Evolutionary conservation across 2,329 filamentous ascomycete species (phyloP).

Genomic region (Elsinoe necatrix): DNA sequence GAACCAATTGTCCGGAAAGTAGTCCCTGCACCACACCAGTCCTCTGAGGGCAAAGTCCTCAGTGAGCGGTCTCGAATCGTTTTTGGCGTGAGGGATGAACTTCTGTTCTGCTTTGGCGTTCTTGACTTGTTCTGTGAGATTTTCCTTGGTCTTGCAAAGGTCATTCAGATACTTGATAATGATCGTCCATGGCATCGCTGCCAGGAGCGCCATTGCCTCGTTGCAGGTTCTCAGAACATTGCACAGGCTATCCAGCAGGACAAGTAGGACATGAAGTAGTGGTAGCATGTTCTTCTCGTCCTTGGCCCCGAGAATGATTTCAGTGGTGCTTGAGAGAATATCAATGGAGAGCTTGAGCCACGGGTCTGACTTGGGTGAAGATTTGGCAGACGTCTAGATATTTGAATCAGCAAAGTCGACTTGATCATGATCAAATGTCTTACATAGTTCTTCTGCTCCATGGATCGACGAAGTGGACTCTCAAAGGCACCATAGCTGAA

Average conservation of each 20-base stretch:
- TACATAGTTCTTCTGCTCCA: constrained; percentile 21
- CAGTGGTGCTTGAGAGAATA: constrained; percentile 35
- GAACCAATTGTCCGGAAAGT: constrained; percentile 55
- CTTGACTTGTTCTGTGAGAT: constrained; percentile 31
- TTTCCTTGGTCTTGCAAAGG: constrained; percentile 33
- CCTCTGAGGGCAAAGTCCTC: constrained; percentile 63
- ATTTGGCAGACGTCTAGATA: not conserved
- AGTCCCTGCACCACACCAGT: constrained; percentile 50
- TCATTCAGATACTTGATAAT: constrained; percentile 47
- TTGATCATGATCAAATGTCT: not conserved
- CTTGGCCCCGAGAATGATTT: constrained; percentile 30
- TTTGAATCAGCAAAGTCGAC: not conserved
- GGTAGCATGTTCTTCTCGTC: constrained; percentile 43
- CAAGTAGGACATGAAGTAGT: constrained; percentile 54
- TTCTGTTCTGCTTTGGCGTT: constrained; percentile 27
- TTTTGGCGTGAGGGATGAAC: constrained; percentile 37
- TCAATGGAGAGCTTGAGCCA: constrained; percentile 30
- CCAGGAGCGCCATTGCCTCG: constrained; percentile 16
- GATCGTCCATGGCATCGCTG: constrained; percentile 46
- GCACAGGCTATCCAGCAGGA: constrained; percentile 46
- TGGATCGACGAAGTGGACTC: constrained; percentile 40
- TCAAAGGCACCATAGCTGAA: constrained; percentile 46
- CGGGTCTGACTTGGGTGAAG: not conserved
- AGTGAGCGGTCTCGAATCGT: constrained; percentile 49
- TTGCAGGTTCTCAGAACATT: constrained; percentile 9